Evolutionary conservation across 2,329 filamentous ascomycete genomes (phyloP), one percentile per base, ranked within the genome.

Genomic region (Cladophialophora bantiana): DNA sequence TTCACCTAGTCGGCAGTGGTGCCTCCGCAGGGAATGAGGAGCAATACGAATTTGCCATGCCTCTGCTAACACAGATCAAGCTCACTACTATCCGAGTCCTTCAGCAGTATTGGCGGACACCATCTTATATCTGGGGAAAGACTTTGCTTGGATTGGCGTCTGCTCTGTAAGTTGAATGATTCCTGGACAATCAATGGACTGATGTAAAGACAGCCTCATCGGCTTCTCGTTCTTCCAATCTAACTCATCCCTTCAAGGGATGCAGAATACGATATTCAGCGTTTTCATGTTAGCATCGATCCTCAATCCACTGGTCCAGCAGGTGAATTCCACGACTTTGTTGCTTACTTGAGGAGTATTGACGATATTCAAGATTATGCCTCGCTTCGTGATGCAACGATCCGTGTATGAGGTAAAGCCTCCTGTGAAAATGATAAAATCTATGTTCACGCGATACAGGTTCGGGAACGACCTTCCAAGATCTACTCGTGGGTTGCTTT

Each of bases 221-320:
- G 92, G 92, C 56, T 93, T 94, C 78, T 89, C 90, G 67, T 94
- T 95, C 80, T 92, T 87, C 84, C 84, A 88, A 34, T 89, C 90
- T 0, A 84, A 87, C 45, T 90, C 92, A 80, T 89, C 86, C 48
- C 85, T 89, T 52, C 92, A 94, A 77, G 93, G 92, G 69, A 83
- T 96, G 3, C 91, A 94, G 78, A 96, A 96, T 80, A 92, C 95
- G 76, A 92, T 94, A 88, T 96, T 95, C 76, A 85, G 88, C 77
- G 90, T 96, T 71, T 96, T 96, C 85, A 90, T 94, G 84, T 80
- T 94, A 60, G 81, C 90, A 60, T 94, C 89, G 50, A 87, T 96
- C 75, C 95, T 96, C 75, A 89, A 90, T 64, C 79, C 80, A 68
- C 68, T 81, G 60, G 76, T 80, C 5, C 77, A 81, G 61, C 79